Conservation (phyloP, 257 asterid species). For the Paulownia fortunei region DNA sequence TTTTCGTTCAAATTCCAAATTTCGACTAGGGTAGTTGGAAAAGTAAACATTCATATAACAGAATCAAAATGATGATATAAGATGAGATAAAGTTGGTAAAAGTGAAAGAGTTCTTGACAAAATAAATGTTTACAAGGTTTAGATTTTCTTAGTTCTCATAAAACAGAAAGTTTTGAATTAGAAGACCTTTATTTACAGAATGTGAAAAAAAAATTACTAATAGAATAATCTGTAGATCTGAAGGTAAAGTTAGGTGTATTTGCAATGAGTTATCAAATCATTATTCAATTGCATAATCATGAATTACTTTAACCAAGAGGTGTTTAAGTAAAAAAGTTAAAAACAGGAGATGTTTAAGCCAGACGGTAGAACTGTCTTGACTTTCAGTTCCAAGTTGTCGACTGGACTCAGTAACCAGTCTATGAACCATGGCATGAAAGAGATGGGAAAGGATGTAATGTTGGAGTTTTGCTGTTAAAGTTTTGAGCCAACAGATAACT, state of each 20-base stretch:
- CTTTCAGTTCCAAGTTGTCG: neutral
- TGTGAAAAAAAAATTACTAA: too few relatives aligned
- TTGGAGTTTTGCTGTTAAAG: neutral
- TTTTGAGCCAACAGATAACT: neutral
- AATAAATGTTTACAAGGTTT: neutral
- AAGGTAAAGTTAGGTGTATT: neutral
- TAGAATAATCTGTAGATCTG: too few relatives aligned
- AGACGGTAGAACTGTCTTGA: neutral
- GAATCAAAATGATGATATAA: neutral
- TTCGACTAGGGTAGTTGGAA: too few relatives aligned
- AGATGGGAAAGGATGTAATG: neutral
- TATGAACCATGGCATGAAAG: neutral
- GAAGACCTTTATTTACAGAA: too few relatives aligned
- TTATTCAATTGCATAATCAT: neutral
- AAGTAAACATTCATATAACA: neutral
- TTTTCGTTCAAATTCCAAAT: too few relatives aligned
- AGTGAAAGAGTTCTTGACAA: neutral
- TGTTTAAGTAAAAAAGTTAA: neutral
- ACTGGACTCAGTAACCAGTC: neutral
- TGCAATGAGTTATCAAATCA: neutral
- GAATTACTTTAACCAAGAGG: neutral
- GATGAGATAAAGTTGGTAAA: neutral
- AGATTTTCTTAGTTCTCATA: neutral
- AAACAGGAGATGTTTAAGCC: too few relatives aligned
- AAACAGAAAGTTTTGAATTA: neutral